These are phyloP conservation scores for Eucalyptus globulus DNA, from an alignment of 345 rosid genomes.

Conservation along the genomic window DNA sequence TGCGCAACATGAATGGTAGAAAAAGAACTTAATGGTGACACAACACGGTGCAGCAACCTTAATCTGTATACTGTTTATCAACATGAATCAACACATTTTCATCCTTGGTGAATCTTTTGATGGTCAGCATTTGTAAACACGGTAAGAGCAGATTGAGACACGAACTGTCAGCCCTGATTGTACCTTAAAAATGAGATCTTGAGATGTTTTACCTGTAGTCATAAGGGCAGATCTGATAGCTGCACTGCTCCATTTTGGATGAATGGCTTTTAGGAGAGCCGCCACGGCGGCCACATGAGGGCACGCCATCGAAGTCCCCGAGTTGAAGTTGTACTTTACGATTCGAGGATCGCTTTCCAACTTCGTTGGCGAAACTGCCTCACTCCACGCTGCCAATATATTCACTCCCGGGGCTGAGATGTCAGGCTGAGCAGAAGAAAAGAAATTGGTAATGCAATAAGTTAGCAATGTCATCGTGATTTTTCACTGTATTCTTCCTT, in stretches of 20 bases:
- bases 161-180: neutral
- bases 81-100: neutral
- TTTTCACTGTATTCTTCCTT: neutral
- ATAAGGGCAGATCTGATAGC: conserved; percentile 78
- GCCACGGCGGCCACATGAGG: conserved; percentile 82
- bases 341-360: conserved; percentile 21
- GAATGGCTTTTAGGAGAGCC: conserved; percentile 63
- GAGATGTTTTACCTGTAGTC: conserved; percentile 29
- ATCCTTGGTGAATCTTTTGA: neutral
- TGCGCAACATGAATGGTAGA: neutral
- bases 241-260: conserved; percentile 78
- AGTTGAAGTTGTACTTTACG: conserved; percentile 23
- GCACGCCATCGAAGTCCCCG: conserved; percentile 93
- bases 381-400: conserved; percentile 85
- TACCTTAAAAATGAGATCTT: neutral
- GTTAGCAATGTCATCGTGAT: neutral
- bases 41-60: neutral
- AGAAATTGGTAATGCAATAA: neutral
- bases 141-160: neutral
- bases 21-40: neutral
- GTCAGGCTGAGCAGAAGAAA: conserved; percentile 42
- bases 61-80: neutral
- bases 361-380: conserved; percentile 34
- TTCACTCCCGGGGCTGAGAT: conserved; percentile 71
- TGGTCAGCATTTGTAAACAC: neutral